These are phyloP conservation scores for Ballota nigra DNA, from an alignment of 257 asterid species.

Conservation along the genomic window DNA sequence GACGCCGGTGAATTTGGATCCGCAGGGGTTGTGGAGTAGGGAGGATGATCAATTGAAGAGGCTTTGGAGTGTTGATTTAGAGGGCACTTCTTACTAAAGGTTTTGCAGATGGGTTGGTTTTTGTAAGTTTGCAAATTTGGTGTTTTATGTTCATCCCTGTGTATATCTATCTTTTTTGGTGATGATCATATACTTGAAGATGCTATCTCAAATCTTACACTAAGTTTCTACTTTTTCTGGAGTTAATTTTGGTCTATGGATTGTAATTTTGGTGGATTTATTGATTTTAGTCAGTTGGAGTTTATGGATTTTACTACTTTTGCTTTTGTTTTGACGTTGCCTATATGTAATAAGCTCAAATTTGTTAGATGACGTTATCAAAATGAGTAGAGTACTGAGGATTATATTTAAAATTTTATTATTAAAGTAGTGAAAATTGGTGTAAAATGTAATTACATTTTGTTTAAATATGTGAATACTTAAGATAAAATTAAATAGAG, in stretches of 20 bases:
- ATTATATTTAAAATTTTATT: no score
- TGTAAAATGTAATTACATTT: no score
- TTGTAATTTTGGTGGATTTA: neutral
- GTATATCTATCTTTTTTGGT: neutral
- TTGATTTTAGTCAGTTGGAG: neutral
- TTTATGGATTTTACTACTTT: neutral
- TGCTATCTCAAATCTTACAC: neutral
- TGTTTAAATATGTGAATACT: neutral
- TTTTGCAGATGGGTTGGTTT: slow-evolving; percentile 15
- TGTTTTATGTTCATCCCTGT: slow-evolving; percentile 4
- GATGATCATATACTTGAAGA: slow-evolving; percentile 19
- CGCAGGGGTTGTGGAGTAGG: slow-evolving; percentile 14
- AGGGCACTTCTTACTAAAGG: slow-evolving; percentile 29
- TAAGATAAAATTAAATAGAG: no score
- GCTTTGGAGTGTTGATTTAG: slow-evolving; percentile 52
- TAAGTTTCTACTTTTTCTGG: neutral
- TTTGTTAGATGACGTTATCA: neutral
- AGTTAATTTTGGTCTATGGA: neutral
- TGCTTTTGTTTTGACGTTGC: neutral
- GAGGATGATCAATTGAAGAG: slow-evolving; percentile 62
- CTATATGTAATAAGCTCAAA: neutral
- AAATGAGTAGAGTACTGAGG: no score
- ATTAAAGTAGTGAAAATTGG: no score
- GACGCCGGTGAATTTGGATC: slow-evolving; percentile 49
- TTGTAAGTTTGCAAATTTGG: slow-evolving; percentile 20